Conservation (phyloP, 352 stramenopile genomes). For the Globisporangium acanthophoron region DNA sequence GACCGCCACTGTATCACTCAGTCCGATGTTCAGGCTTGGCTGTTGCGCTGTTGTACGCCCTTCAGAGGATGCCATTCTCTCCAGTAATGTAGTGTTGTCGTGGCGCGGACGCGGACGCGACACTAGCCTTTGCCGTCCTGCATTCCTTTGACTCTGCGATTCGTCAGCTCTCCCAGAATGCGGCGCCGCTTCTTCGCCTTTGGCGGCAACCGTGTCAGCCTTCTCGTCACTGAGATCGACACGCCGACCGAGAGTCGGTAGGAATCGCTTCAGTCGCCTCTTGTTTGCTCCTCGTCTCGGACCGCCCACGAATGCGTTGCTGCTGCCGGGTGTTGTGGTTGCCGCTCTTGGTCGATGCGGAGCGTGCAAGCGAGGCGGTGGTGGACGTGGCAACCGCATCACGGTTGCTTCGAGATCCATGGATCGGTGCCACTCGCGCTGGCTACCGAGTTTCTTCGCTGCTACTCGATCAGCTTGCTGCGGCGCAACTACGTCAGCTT, state of each 20-base stretch:
- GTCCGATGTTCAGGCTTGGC: background rate
- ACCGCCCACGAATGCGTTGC: background rate
- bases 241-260: slow-evolving; percentile 4
- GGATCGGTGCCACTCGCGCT: slow-evolving; percentile 10
- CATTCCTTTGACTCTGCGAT: background rate
- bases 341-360: background rate
- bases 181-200: background rate
- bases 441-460: slow-evolving; percentile 8
- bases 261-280: slow-evolving; percentile 8
- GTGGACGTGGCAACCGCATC: slow-evolving; percentile 6
- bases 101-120: background rate
- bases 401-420: slow-evolving; percentile 1
- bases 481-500: background rate
- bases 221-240: background rate
- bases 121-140: background rate
- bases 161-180: background rate
- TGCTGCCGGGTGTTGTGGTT: background rate
- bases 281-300: background rate
- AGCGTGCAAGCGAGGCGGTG: slow-evolving; percentile 5
- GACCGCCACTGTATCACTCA: background rate
- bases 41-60: no score
- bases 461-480: background rate
- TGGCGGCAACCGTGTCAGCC: background rate
- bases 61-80: background rate
- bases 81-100: background rate